Base-by-base conservation (phyloP, 306 rosid genomes). In the Ormosia semicastrata region DNA sequence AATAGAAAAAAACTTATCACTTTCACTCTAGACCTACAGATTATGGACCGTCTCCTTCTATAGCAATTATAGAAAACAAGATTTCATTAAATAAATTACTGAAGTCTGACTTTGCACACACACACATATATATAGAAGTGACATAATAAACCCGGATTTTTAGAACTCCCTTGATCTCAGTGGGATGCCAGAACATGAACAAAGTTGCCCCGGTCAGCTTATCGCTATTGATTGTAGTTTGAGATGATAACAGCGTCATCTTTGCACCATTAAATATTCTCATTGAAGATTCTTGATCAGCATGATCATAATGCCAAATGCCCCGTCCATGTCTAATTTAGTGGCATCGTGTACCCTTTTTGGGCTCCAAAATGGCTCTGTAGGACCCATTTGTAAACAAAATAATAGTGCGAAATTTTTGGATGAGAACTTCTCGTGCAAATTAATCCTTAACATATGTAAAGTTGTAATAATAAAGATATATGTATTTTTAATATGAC, bases 251-350 rank as follows among this genome's bases (percentile, higher is more conserved):
- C 71, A 34, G 75, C 57, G 73, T 34, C 32, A 4, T 33, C 80
- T 70, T 79, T 76, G 73, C 83, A 40, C 46, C 65, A 54, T 47
- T 56, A 33, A 58, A 72, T 79, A 79, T 84, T 71, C 65, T 72
- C 6, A n/a, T 37, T 2, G 33, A 47, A 56, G 65, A 66, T 71
- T 79, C 80, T 63, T 57, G 13, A 76, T 66, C 36, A 37, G 36
- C 14, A 43, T 33, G 17, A 30, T 32, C 67, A 44, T 71, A 14
- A 46, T 57, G 74, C 63, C 58, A 77, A 80, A 76, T 71, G 77
- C 57, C 33, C 15, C 57, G 79, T 63, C 67, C n/a, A 3, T 66
- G 81, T 76, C 73, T 59, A 44, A 77, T 81, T 58, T 66, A 40
- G 70, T 73, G 81, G 70, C 40, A 82, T 56, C 69, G 0, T 81